Percentiles rank a stretch among this genome's conserved stretches.
Evolutionary conservation across 2,329 filamentous ascomycete genomes (phyloP).

Genomic region (Monosporascus ibericus): DNA sequence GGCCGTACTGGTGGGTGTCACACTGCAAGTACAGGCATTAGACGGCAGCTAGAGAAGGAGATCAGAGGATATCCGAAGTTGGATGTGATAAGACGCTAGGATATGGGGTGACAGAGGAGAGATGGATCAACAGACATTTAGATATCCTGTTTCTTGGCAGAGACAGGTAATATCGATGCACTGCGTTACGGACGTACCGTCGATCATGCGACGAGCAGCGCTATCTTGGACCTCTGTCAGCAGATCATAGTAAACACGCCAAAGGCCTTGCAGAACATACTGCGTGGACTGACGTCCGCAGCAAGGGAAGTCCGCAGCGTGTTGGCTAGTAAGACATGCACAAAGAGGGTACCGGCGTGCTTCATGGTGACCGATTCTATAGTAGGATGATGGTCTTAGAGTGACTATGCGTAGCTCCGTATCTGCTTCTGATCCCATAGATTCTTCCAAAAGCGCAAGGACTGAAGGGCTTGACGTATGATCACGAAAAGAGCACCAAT

Average conservation of each 20-base stretch:
- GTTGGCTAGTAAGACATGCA: constrained; percentile 11
- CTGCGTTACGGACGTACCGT: constrained; percentile 26
- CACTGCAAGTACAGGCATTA: constrained; percentile 28
- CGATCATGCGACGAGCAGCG: constrained; percentile 23
- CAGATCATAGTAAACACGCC: background rate
- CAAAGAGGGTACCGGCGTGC: constrained; percentile 9
- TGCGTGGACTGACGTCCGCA: background rate
- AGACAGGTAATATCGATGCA: constrained; percentile 24
- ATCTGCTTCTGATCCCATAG: constrained; percentile 19
- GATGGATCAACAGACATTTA: constrained; percentile 12
- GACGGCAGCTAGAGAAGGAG: constrained; percentile 18
- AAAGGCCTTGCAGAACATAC: background rate
- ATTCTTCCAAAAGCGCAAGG: constrained; percentile 20
- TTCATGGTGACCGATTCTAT: constrained; percentile 10
- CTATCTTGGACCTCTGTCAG: constrained; percentile 16
- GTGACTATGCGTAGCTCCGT: constrained; percentile 5
- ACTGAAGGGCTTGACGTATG: constrained; percentile 19
- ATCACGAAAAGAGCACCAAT: constrained; percentile 18
- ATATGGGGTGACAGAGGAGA: background rate
- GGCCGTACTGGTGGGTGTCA: constrained; percentile 22
- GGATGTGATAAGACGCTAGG: background rate
- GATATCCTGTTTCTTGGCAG: constrained; percentile 24
- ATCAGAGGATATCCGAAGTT: background rate
- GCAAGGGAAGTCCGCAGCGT: constrained; percentile 14
- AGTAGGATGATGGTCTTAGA: background rate